A percentile compares a stretch with the other conserved stretches of the same genome.
Evolutionary conservation across 202 grass and related monocot genomes (phyloP).

Genomic region (Alloteropsis angusta): DNA sequence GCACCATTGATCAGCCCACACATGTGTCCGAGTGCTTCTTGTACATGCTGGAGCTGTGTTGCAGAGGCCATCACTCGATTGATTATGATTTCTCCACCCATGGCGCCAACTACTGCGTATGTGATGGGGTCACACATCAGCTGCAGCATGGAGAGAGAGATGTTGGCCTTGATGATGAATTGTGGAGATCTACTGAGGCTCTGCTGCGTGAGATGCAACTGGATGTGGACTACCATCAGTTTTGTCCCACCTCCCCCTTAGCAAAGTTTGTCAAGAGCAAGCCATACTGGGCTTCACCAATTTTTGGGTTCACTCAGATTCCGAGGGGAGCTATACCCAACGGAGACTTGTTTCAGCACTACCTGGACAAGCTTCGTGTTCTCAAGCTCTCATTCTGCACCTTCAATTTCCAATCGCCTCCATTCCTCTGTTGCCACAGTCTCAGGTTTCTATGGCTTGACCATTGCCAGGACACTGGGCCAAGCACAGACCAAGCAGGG

Average conservation of each 20-base stretch:
- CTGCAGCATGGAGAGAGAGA: not conserved
- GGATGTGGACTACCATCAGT: not conserved
- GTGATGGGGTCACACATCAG: not conserved
- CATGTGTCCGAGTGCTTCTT: not conserved
- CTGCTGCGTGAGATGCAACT: not conserved
- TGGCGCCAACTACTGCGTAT: not conserved
- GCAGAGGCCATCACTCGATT: accelerated
- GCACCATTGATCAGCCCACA: not conserved
- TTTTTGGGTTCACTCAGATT: accelerated
- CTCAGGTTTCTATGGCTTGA: constrained; percentile 3
- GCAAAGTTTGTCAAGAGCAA: not conserved
- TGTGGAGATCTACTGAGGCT: not conserved
- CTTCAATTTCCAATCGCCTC: not conserved
- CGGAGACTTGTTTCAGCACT: not conserved
- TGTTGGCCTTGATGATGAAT: not conserved
- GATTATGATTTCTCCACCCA: not conserved
- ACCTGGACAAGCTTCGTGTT: not conserved
- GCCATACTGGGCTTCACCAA: not conserved
- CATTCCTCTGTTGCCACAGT: not conserved
- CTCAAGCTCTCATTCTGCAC: not conserved
- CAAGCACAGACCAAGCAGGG: not conserved
- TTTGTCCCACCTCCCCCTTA: not conserved
- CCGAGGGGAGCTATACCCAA: not conserved
- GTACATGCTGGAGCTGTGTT: not conserved
- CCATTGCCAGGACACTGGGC: not conserved